Base-by-base conservation (phyloP, 2,329 filamentous ascomycete species). In the Nothophaeocryptopus gaeumannii region DNA sequence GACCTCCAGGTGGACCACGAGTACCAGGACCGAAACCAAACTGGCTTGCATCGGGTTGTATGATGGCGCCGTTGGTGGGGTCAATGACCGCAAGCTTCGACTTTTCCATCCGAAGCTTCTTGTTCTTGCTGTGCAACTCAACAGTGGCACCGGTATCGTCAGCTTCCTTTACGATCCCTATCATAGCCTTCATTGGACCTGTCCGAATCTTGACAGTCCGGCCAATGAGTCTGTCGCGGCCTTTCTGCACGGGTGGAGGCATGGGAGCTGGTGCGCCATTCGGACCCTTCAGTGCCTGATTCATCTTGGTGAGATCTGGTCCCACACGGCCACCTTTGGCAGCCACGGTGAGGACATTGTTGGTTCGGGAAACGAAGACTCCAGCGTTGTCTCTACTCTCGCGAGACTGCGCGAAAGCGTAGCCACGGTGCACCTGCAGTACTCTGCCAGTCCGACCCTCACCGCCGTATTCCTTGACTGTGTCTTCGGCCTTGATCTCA, bases 161-260 rank as follows among this genome's bases (percentile, higher is more conserved):
- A 1, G 92, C 87, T 66, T 97, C 92, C 67, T 96, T 96, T 61
- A 99, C 91, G 58, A 96, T 95, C 61, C 93, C 93, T 36, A 97
- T 76, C 37, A 96, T 78, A 49, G 92, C 92, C 72, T 99, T 99
- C 76, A 92, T 90, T 15, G 86, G 84, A 26, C 93, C 93, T 66
- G 86, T 89, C 50, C 85, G 83, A 64, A 97, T 87, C 44, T 86
- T 89, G 38, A 97, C 90, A 0, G 90, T 96, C 73, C 96, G 92
- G 37, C 91, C 91, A 56, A 97, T 84, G 26, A 93, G 78, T 47
- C 84, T 83, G 69, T 99, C 93, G 34, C 90, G 83, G 15, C 89
- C 89, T 45, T 83, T 81, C 32, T 73, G 76, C 67, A 85, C 86
- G 35, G 87, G 87, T 38, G 90, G 90, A 11, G 84, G 79, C 80